These are phyloP conservation scores for Musa beccarii DNA, from an alignment of 176 grass and related monocot genomes.

Conservation along the genomic window DNA sequence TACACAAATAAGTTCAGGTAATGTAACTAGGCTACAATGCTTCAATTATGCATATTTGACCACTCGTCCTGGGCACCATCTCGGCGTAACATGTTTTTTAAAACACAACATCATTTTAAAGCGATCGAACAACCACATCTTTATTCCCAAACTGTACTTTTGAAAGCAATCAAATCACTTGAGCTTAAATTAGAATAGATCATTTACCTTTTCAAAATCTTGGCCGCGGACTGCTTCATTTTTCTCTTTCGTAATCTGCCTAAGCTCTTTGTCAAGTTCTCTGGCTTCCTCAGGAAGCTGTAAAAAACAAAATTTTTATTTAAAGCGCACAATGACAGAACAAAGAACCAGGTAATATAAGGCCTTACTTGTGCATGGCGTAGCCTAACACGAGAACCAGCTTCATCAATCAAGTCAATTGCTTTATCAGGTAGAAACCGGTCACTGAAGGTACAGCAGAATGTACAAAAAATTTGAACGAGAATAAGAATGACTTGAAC, in stretches of 20 bases:
- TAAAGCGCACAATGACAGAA: neutral
- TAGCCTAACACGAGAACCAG: constrained; percentile 96
- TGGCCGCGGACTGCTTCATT: constrained; percentile 86
- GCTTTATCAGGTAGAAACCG: constrained; percentile 98
- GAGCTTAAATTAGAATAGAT: neutral
- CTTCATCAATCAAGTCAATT: constrained; percentile 98
- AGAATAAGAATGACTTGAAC: neutral
- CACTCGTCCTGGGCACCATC: too few relatives aligned
- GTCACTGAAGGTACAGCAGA: constrained; percentile 49
- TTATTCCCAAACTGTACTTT: too few relatives aligned
- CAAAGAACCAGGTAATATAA: neutral
- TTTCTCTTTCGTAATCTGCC: constrained; percentile 93
- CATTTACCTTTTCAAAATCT: constrained; percentile 96
- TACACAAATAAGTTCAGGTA: too few relatives aligned
- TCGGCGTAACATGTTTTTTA: too few relatives aligned
- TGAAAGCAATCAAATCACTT: too few relatives aligned
- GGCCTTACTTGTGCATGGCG: constrained; percentile 73
- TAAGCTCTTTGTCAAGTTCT: constrained; percentile 95
- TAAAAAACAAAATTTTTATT: neutral
- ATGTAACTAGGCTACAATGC: neutral
- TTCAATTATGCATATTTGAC: too few relatives aligned
- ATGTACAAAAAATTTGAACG: neutral
- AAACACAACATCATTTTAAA: too few relatives aligned
- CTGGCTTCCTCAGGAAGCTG: constrained; percentile 96
- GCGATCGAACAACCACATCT: too few relatives aligned